Evolutionary conservation across 2,329 filamentous ascomycete genomes (phyloP).

Genomic region (Ophiostoma quercus): DNA sequence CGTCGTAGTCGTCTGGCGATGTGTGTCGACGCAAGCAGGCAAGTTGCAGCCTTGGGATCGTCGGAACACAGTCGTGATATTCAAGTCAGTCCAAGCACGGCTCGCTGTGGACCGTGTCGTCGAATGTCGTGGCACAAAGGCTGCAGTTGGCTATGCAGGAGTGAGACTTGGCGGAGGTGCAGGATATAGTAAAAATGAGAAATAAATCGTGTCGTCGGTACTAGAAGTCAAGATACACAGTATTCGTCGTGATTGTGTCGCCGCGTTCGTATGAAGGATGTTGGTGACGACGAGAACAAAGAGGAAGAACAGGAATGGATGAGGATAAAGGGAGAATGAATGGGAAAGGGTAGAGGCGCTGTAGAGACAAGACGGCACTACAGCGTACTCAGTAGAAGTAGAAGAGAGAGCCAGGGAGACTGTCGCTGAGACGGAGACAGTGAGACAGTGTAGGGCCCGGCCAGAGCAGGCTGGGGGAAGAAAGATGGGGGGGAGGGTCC

Average conservation of each 20-base stretch:
- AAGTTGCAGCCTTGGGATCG: neutral
- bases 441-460: neutral
- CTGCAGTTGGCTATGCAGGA: neutral
- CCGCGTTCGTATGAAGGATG: neutral
- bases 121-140: neutral
- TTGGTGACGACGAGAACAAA: constrained; percentile 1
- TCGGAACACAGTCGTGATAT: neutral
- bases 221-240: neutral
- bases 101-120: neutral
- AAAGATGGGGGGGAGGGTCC: neutral
- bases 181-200: neutral
- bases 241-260: constrained; percentile 1
- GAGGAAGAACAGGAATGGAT: constrained; percentile 8
- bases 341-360: neutral
- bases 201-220: neutral
- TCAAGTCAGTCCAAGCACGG: neutral
- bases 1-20: neutral
- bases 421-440: neutral
- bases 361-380: neutral
- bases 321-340: neutral
- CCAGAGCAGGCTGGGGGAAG: constrained; percentile 1
- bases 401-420: neutral
- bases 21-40: neutral
- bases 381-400: neutral
- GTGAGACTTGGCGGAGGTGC: neutral